Conservation (phyloP, 2,329 filamentous ascomycete genomes). For the Colletotrichum cordylinicola region DNA sequence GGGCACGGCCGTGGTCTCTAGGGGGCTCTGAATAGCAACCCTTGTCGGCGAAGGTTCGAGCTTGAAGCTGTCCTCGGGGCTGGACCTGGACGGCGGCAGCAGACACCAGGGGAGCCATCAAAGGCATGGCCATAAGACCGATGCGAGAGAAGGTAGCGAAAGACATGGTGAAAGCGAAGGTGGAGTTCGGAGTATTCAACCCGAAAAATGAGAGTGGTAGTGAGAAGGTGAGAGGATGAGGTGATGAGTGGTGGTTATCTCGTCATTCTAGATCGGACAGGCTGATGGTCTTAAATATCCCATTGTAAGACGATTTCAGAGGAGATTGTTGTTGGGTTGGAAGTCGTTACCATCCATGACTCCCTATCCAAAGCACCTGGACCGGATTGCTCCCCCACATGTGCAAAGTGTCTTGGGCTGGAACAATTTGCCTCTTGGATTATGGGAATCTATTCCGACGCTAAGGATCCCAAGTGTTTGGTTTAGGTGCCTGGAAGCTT, state of each 20-base stretch:
- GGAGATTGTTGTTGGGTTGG: background rate
- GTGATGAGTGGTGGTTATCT: background rate
- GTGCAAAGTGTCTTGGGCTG: background rate
- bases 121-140: background rate
- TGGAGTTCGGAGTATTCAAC: background rate
- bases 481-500: background rate
- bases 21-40: background rate
- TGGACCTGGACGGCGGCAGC: background rate
- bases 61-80: background rate
- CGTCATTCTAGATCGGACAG: background rate
- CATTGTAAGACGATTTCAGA: background rate
- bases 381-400: background rate
- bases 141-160: background rate
- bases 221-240: background rate
- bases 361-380: background rate
- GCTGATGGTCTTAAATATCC: background rate
- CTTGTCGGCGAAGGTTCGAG: background rate
- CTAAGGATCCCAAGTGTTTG: background rate
- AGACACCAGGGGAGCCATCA: background rate
- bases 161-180: background rate
- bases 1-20: conserved; percentile 28
- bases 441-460: background rate
- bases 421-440: background rate
- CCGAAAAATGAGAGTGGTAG: background rate
- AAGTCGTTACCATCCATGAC: background rate